Evolutionary conservation across 805 yeast genomes (phyloP), one percentile per base, ranked within the genome.

Genomic region (Kazachstania psychrophila): DNA sequence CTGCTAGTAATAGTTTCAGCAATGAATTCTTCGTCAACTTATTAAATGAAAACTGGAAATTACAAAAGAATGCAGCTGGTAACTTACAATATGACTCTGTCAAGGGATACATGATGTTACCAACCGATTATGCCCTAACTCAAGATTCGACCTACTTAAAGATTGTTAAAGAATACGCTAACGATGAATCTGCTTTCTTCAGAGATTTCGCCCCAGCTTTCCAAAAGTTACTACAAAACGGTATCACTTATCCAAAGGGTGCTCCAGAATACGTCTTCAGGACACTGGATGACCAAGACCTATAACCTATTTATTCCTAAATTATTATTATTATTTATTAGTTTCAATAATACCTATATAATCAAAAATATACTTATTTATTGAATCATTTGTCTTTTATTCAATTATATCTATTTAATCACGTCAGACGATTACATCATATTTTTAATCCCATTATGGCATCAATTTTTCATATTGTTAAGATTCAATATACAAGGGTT

Each of bases 71-170:
- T 77, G 62, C 64, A 48, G 60, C 60, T 10, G 81, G 80, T 37
- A 74, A 73, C 53, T 66, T 66, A 43, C 85, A 73, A 66, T 80
- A 69, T 59, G 74, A 70, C 46, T 81, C 77, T 52, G 68, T 71
- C 42, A 73, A 68, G 44, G 74, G 75, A 29, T 70, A 82, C 46
- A 85, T 86, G 94, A 86, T 86, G 95, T 62, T 86, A 36, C 86
- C 84, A 20, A 77, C 94, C 10, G 95, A 86, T 54, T 69, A 77
- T 69, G 76, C 84, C 12, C 62, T 82, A 31, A 53, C 73, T n/a
- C 62, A 72, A 47, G 88, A 80, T 58, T 69, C 75, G 4, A 64
- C 59, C 33, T 84, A 77, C 57, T 61, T 62, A 41, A 59, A 62
- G 38, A 75, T 79, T 72, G 88, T 79, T 12, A 70, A 76, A 47